Evolutionary conservation across 1,284 basidiomycete species (phyloP), one percentile per base, ranked within the genome.

Genomic region (Trichosporon faecale): DNA sequence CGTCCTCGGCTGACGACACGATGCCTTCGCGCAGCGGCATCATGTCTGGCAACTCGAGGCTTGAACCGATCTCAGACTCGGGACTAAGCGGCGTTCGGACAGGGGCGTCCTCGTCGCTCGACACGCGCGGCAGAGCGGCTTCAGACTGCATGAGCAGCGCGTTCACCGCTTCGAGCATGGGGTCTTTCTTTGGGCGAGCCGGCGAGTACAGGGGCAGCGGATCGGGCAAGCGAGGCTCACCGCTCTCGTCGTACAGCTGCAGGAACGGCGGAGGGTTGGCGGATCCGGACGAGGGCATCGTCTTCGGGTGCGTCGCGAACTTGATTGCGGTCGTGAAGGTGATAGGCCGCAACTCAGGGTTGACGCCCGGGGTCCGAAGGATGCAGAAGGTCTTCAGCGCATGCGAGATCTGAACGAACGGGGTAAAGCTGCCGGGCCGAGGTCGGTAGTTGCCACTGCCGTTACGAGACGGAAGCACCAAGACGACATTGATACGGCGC

Each of bases 401-500:
- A 23, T 61, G 57, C 29, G 57, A 61, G n/a, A 61, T 61, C 29
- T 61, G 57, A 2, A 61, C 57, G 29, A 61, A 61, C 29, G 57
- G 57, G 2, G 57, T 33, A 29, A 61, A 61, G 3, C 16, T 31
- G 3, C 57, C 57, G 3, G 57, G 57, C 57, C 27, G 29, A n/a
- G 57, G 57, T 11, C 57, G 57, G 16, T 31, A 61, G 21, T 5
- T 8, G 18, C 29, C 57, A 14, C 27, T 31, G 80, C 57, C 27
- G 14, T 31, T 2, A 9, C 27, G 57, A 18, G 57, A 33, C 57
- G 57, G 57, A 14, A 61, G 12, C 29, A 61, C 21, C 57, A 83
- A 71, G 11, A 81, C 76, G 14, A 82, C 76, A 49, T 81, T 81
- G 66, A 82, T 74, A 33, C 78, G 80, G 12, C 80, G 70, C 79